phyloP scores from a whole-genome alignment of 106 monocot genomes.

The Phalaenopsis aphrodite region DNA sequence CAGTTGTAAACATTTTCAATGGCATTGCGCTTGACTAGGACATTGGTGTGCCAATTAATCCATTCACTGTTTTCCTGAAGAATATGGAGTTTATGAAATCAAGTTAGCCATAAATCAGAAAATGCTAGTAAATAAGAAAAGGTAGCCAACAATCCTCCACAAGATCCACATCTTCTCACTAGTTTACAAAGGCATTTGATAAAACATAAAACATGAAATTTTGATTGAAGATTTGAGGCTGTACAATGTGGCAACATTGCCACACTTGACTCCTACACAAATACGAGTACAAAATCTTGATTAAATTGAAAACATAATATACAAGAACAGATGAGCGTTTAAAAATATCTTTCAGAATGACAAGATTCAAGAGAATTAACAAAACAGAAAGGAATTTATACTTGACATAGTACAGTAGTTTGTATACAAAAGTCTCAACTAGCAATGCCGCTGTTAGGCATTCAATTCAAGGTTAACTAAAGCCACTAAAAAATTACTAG shows the following conservation, averaged over 20 bases:
- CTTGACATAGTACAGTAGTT: not conserved
- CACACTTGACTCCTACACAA: not conserved
- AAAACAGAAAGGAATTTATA: not conserved
- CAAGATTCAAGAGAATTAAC: not conserved
- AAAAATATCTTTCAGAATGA: not conserved
- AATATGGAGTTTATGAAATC: not conserved
- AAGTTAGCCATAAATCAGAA: not conserved
- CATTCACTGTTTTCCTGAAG: conserved; percentile 72
- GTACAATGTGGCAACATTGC: not conserved
- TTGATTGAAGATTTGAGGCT: not conserved
- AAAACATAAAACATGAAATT: not conserved
- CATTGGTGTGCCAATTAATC: conserved; percentile 74
- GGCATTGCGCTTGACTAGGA: conserved; percentile 69
- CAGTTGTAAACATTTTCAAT: conserved; percentile 86
- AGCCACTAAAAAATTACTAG: not conserved
- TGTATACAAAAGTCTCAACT: not conserved
- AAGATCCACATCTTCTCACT: not conserved
- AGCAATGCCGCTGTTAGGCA: not conserved
- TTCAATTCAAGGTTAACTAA: not conserved
- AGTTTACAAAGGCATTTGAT: not conserved
- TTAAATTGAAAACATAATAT: no score
- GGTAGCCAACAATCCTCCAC: not conserved
- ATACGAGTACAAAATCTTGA: not conserved
- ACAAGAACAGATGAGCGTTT: no score
- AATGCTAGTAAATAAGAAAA: not conserved